Conservation (phyloP, 1,139 yeast species). For the Hyphopichia wangnamkhiaoensis region DNA sequence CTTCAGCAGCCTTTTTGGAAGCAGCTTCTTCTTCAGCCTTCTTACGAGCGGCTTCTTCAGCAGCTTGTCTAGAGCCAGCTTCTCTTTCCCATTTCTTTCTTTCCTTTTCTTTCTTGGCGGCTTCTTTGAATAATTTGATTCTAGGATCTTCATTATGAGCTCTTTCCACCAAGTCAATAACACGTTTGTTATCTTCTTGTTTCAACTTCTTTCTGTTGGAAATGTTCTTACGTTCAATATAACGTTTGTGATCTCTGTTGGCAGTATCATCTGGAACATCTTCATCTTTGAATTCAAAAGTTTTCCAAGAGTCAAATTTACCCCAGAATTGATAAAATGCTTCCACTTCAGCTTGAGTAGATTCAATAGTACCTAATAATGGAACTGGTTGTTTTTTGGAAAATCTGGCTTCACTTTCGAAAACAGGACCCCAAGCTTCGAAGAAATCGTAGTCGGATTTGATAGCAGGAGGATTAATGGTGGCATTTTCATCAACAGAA, state of each 20-base stretch:
- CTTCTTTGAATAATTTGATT: constrained; percentile 88
- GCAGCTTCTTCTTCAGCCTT: constrained; percentile 83
- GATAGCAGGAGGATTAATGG: constrained; percentile 74
- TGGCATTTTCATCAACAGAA: constrained; percentile 89
- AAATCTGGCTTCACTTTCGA: constrained; percentile 87
- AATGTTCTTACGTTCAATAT: constrained; percentile 94
- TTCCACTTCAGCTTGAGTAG: constrained; percentile 84
- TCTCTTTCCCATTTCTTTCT: constrained; percentile 97
- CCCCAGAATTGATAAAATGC: constrained; percentile 90
- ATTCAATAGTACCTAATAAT: constrained; percentile 63
- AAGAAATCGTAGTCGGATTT: constrained; percentile 73
- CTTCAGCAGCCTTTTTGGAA: constrained; percentile 76
- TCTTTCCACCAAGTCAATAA: constrained; percentile 83
- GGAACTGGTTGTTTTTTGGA: constrained; percentile 92
- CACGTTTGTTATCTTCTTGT: constrained; percentile 94
- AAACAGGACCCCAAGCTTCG: constrained; percentile 91
- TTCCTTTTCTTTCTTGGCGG: constrained; percentile 93
- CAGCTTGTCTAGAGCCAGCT: constrained; percentile 96
- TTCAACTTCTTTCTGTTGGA: constrained; percentile 97
- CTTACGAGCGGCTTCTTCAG: constrained; percentile 78
- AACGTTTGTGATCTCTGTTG: constrained; percentile 98
- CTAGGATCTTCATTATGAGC: constrained; percentile 93
- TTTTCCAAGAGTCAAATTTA: constrained; percentile 97
- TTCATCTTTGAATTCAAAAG: constrained; percentile 97
- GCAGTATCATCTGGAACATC: constrained; percentile 99